Evolutionary conservation across 169 alveolate genomes (phyloP).

Genomic region (Plasmodium inui): DNA sequence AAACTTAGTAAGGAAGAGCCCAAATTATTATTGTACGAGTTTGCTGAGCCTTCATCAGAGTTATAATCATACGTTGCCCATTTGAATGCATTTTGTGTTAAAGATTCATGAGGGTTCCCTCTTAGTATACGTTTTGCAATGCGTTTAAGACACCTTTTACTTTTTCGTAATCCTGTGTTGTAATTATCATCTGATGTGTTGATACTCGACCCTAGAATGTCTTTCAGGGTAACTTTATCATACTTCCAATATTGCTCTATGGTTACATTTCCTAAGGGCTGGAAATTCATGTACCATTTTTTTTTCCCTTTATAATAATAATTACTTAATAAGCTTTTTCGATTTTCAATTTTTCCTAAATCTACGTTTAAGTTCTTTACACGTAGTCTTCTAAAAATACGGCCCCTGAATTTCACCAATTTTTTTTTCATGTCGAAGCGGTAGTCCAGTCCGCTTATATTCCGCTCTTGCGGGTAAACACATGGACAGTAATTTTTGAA

Average conservation of each 20-base stretch:
- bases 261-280: conserved; percentile 52
- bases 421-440: conserved; percentile 9
- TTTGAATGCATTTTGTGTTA: conserved; percentile 36
- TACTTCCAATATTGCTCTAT: conserved; percentile 75
- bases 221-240: conserved; percentile 69
- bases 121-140: conserved; percentile 32
- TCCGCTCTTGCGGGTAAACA: conserved; percentile 27
- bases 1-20: conserved; percentile 32
- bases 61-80: conserved; percentile 23
- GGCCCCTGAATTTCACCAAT: conserved; percentile 9
- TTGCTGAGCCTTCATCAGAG: conserved; percentile 9
- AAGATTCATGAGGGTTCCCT: conserved; percentile 72
- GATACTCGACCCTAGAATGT: conserved; percentile 44
- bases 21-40: conserved; percentile 21
- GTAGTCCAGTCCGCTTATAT: conserved; percentile 40
- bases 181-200: neutral
- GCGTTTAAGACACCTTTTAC: conserved; percentile 63
- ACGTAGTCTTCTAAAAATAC: conserved; percentile 19
- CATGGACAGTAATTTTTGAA: conserved; percentile 65
- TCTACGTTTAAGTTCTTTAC: conserved; percentile 36
- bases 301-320: conserved; percentile 5
- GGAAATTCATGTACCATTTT: conserved; percentile 70
- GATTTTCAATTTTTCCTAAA: conserved; percentile 17
- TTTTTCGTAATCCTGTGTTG: conserved; percentile 25
- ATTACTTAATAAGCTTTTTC: conserved; percentile 41